Percentiles rank a stretch among this genome's conserved stretches.
Evolutionary conservation across 345 rosid species (phyloP).

Genomic region (Aquilaria sinensis): DNA sequence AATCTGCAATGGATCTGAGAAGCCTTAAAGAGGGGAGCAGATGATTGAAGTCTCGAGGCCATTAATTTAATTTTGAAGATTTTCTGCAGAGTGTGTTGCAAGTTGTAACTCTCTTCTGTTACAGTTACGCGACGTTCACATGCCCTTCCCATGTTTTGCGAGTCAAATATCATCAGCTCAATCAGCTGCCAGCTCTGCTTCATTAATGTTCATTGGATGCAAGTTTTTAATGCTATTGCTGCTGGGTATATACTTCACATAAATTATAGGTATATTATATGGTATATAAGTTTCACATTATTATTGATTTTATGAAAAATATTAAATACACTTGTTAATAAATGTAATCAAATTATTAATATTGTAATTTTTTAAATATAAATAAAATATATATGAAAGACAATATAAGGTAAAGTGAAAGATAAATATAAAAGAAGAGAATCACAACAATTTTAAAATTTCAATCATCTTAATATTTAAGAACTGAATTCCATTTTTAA

Average conservation of each 20-base stretch:
- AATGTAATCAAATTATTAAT: not conserved
- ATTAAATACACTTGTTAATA: not conserved
- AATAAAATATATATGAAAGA: not conserved
- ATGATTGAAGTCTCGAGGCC: not conserved
- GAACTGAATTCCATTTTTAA: no score
- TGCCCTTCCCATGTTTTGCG: not conserved
- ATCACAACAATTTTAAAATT: no score
- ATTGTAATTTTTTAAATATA: not conserved
- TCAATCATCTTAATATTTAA: no score
- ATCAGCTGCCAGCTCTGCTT: no score
- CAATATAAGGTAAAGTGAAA: no score
- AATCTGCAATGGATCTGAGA: slow-evolving; percentile 7
- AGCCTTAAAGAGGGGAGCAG: not conserved
- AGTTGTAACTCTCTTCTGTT: slow-evolving; percentile 1
- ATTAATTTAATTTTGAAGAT: no score
- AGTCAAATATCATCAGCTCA: no score
- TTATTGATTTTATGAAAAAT: not conserved
- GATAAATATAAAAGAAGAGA: no score
- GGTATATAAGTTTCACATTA: not conserved
- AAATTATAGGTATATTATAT: no score
- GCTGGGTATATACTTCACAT: no score
- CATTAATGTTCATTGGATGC: no score
- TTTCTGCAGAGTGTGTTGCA: not conserved
- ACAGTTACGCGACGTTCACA: not conserved
- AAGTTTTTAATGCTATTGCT: no score